Evolutionary conservation across 805 yeast species (phyloP), one percentile per base, ranked within the genome.

Genomic region (Isabelozyma pseudorhagii): DNA sequence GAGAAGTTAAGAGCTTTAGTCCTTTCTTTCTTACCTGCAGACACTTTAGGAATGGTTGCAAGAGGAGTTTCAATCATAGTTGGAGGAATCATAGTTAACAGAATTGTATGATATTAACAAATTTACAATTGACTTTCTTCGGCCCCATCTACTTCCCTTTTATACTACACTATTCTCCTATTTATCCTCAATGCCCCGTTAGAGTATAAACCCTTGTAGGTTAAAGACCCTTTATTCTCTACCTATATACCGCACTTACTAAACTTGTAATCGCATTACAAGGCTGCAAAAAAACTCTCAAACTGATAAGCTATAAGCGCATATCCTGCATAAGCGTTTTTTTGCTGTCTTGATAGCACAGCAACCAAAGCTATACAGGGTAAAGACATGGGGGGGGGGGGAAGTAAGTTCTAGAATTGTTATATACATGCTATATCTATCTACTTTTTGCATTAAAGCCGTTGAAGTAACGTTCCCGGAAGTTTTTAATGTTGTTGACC

Each of bases 381-480:
- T 5, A 21, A 6, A 21, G 25, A 21, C 25, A 21, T 21, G 17
- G 17, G 17, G 17, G 17, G 17, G 17, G 17, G 17, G 17, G 17
- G 17, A 2, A 2, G 17, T 25, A 11, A 11, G 25, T 21, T 21
- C 25, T 21, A 21, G 25, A 21, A 9, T 17, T n/a, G 41, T 14
- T 45, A 18, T n/a, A 10, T 31, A 31, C 36, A 31, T 31, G 36
- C 5, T 36, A 34, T 18, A 34, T 18, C 41, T 52, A 63, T 44
- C 58, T 59, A 54, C 74, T 70, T 40, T 59, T 62, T 49, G 64
- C 69, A 53, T 70, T 78, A 62, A 88, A 88, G 36, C 90, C 85
- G 38, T 75, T 71, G 61, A 89, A 89, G 62, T 90, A 91, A 54
- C 92, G 75, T 34, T 85, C 87, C 61, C 97, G 79, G 61, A 90